Percentiles rank a stretch among this genome's conserved stretches.
Conservation (phyloP, 2,329 filamentous ascomycete genomes). For the Sphaerulina vaccinii region DNA sequence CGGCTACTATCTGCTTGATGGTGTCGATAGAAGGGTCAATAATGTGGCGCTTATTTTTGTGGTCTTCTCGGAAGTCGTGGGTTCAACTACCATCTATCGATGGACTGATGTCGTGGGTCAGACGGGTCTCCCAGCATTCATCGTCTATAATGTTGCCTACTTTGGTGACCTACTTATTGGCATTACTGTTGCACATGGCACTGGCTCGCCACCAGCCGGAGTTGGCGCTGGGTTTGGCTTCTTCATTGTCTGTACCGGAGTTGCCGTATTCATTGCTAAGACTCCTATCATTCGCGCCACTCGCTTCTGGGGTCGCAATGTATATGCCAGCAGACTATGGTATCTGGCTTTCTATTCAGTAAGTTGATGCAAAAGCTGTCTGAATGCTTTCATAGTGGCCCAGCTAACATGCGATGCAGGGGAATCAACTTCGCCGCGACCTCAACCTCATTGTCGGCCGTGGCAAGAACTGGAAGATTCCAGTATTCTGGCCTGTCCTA, state of each 20-base stretch:
- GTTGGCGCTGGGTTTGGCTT: conserved; percentile 53
- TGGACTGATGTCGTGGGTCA: conserved; percentile 51
- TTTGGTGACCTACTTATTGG: conserved; percentile 55
- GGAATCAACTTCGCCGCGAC: conserved; percentile 57
- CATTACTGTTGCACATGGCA: conserved; percentile 50
- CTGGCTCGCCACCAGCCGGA: conserved; percentile 12
- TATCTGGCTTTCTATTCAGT: conserved; percentile 56
- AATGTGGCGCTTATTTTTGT: conserved; percentile 57
- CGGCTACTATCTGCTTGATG: conserved; percentile 56
- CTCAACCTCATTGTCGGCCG: conserved; percentile 55
- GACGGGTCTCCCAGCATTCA: conserved; percentile 46
- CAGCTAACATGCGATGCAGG: conserved; percentile 25
- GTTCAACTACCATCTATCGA: conserved; percentile 54
- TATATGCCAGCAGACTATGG: conserved; percentile 45
- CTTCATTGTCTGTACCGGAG: conserved; percentile 46
- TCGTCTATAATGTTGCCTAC: conserved; percentile 53
- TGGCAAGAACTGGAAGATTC: conserved; percentile 58
- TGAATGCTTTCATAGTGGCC: neutral
- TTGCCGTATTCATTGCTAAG: conserved; percentile 44
- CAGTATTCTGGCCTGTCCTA: conserved; percentile 52
- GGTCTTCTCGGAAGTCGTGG: conserved; percentile 54
- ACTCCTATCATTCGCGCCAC: conserved; percentile 43
- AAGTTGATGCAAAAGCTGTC: conserved; percentile 42
- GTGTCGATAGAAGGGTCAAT: conserved; percentile 58
- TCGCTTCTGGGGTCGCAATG: conserved; percentile 39